Base-by-base conservation (phyloP, 177 flowering plant species). In the Tripterygium wilfordii region DNA sequence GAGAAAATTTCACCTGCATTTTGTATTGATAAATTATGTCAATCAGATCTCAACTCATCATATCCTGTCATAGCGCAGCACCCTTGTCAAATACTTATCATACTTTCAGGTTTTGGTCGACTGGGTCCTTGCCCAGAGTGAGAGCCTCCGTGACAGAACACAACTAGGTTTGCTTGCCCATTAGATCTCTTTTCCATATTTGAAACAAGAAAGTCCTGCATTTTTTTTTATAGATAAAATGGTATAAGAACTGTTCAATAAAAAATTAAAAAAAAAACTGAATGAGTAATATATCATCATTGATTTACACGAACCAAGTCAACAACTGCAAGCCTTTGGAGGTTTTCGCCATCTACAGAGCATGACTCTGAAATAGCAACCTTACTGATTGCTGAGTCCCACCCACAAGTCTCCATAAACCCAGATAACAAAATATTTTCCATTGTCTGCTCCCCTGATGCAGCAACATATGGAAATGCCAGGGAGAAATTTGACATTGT, bases 381-480 rank as follows among this genome's bases (percentile, higher is more conserved):
- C 48, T 72, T 73, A 29, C 54, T 53, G 31, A 58, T 62, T 48
- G 60, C 74, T 13, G 63, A 51, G 40, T 61, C 72, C 53, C 72
- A 51, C 21, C 69, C 79, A 72, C 95, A 88, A 51, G 67, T 56
- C 48, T 79, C 76, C 23, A 58, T 53, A 48, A 91, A 77, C 53
- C 77, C 90, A 39, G 88, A 69, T 33, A 85, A 54, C 72, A 91
- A 63, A 19, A 74, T 66, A 58, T 54, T 79, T 55, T 78, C 92
- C 65, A 91, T 57, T 16, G 77, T 51, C 50, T 63, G 75, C 59
- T 67, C 81, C 39, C 64, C 75, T 28, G 80, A 63, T 48, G 72
- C 57, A 48, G 76, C 65, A 47, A 91, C 74, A 70, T 80, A 91
- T 6, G 98, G 98, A 58, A 83, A 85, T 27, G 96, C 95, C 76